Conservation (phyloP, 345 rosid species). For the Brassica incana region DNA sequence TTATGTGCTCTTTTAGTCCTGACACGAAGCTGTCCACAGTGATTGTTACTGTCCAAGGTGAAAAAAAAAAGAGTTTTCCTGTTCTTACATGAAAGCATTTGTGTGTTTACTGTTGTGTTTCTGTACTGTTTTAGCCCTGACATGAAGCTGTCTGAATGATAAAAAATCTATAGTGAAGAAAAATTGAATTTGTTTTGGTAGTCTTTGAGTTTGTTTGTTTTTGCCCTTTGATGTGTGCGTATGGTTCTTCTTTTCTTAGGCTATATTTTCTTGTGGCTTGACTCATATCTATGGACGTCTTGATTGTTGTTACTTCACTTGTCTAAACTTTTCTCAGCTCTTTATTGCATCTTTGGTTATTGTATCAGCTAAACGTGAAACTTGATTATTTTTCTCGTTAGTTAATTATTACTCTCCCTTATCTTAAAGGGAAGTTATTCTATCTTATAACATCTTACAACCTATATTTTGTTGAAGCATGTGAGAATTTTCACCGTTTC, state of each 20-base stretch:
- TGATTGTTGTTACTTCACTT: conserved; percentile 8
- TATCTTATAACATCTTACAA: not conserved
- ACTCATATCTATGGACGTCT: not conserved
- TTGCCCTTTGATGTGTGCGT: not conserved
- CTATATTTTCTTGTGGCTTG: not conserved
- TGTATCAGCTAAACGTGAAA: not conserved
- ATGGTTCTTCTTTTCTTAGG: not conserved
- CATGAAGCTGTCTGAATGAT: not conserved
- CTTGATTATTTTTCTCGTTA: not conserved
- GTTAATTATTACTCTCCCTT: not conserved
- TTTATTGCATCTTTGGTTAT: not conserved
- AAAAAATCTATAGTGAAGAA: not conserved
- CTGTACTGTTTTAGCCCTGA: not conserved
- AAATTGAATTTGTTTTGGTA: not conserved
- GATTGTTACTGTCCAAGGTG: too few relatives aligned
- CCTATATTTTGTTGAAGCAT: not conserved
- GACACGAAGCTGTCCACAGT: not conserved
- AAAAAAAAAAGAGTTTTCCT: too few relatives aligned
- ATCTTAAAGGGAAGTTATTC: not conserved
- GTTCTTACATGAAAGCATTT: not conserved
- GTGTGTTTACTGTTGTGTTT: not conserved
- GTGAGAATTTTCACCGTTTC: not conserved
- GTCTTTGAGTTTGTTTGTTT: not conserved
- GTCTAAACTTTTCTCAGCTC: not conserved
- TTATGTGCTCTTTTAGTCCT: too few relatives aligned